A percentile compares a stretch with the other conserved stretches of the same genome.
Conservation (phyloP, 306 rosid genomes). For the Prunus dulcis region DNA sequence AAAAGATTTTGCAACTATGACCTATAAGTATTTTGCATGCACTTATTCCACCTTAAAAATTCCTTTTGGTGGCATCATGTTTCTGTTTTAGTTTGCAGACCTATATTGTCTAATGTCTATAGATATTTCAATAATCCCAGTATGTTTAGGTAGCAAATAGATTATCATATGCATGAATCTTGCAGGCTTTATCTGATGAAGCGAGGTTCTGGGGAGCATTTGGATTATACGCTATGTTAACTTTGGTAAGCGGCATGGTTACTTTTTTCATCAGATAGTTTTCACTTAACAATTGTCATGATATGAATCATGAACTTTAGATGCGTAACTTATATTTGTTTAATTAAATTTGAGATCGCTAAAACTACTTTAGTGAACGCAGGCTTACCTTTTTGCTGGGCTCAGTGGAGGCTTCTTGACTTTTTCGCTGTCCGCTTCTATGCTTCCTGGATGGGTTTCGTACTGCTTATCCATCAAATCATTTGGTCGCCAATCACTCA, state of each 20-base stretch:
- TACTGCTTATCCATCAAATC: slow-evolving; percentile 59
- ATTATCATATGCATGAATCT: slow-evolving; percentile 29
- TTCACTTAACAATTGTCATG: background rate
- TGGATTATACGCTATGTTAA: slow-evolving; percentile 66
- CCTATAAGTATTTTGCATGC: background rate
- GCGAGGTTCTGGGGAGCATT: slow-evolving; percentile 97
- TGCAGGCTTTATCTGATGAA: slow-evolving; percentile 72
- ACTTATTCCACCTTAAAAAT: background rate
- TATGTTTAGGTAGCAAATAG: slow-evolving; percentile 6
- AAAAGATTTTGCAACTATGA: background rate
- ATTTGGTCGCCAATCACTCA: slow-evolving; percentile 58
- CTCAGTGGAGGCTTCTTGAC: slow-evolving; percentile 87
- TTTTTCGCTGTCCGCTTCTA: slow-evolving; percentile 55
- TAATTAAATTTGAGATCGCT: slow-evolving; percentile 25
- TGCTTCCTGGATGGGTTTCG: slow-evolving; percentile 82
- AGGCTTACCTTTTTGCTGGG: slow-evolving; percentile 88
- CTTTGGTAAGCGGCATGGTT: slow-evolving; percentile 53
- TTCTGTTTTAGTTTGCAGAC: background rate
- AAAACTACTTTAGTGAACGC: slow-evolving; percentile 48
- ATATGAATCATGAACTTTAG: slow-evolving; percentile 8
- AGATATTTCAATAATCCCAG: background rate
- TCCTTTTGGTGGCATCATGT: background rate
- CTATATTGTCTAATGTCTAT: background rate
- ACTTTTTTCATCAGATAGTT: background rate
- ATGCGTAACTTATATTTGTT: background rate